Evolutionary conservation across 495 filamentous ascomycete genomes (phyloP).

Genomic region (Aspergillus homomorphus): DNA sequence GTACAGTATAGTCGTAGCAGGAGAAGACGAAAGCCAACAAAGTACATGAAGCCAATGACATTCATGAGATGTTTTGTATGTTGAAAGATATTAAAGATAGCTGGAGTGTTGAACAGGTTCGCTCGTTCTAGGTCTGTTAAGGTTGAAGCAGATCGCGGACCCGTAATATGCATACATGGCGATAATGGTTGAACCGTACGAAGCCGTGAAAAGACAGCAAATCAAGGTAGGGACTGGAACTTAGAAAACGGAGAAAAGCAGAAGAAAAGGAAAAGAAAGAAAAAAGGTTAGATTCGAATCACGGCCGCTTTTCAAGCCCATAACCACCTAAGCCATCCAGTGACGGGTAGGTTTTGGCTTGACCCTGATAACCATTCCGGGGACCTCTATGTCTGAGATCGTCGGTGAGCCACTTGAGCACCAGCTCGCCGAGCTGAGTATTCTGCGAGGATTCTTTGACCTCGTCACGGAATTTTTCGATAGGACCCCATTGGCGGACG

Average conservation of each 20-base stretch:
- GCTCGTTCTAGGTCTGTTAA: slow-evolving; percentile 19
- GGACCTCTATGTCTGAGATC: slow-evolving; percentile 81
- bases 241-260: no score
- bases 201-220: slow-evolving; percentile 6
- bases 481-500: slow-evolving; percentile 77
- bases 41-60: neutral
- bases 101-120: slow-evolving; percentile 33
- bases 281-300: slow-evolving; percentile 4
- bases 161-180: slow-evolving; percentile 24
- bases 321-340: slow-evolving; percentile 74
- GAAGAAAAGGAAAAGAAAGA: slow-evolving; percentile 9
- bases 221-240: slow-evolving; percentile 15
- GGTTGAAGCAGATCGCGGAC: slow-evolving; percentile 15
- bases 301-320: slow-evolving; percentile 63
- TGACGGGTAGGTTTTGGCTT: slow-evolving; percentile 68
- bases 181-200: slow-evolving; percentile 32
- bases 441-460: slow-evolving; percentile 54
- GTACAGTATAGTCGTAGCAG: slow-evolving; percentile 7
- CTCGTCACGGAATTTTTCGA: slow-evolving; percentile 53
- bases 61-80: slow-evolving; percentile 16
- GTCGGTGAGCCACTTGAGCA: slow-evolving; percentile 79
- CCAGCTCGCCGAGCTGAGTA: slow-evolving; percentile 75
- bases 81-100: slow-evolving; percentile 33
- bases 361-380: slow-evolving; percentile 54
- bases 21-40: slow-evolving; percentile 4